Base-by-base conservation (phyloP, 78 protist genomes). In the Protostelium mycophagum region DNA sequence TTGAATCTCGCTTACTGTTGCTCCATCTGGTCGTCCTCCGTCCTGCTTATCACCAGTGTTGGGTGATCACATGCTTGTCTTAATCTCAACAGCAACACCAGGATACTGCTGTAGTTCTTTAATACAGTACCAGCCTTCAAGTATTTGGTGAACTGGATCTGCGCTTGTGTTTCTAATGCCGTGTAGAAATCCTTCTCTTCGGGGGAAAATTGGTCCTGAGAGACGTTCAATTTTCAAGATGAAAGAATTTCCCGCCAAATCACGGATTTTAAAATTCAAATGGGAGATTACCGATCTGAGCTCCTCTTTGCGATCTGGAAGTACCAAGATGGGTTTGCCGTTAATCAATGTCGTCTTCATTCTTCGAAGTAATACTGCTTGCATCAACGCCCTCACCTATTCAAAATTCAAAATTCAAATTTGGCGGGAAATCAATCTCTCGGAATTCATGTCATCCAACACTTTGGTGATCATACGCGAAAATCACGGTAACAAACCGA, bases 61-160 rank as follows among this genome's bases (percentile, higher is more conserved):
- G 93, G 91, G 37, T 90, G 93, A 37, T 93, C 28, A 51, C 86
- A 38, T 23, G 89, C 90, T 90, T 93, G 96, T 28, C 94, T 91
- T 37, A 91, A 91, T 38, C 93, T 87, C 91, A 92, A 38, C 39
- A 94, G 94, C 36, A 94, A 73, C 83, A 88, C 91, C 38, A 94
- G 51, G 39, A 94, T 83, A 87, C 89, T 92, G 88, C 89, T 87
- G 93, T 91, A 90, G 87, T 90, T 90, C 1, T 1, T 1, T 1
- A 87, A 16, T 28, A 86, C 31, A 0, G 86, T 36, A 28, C 88
- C 91, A 1, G 37, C 34, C 36, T 28, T 73, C 88, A 38, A 35
- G 88, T 84, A 85, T 34, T 35, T 10, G 34, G 1, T 37, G 85
- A 88, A 88, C 10, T 88, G 36, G 37, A 29, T 10, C 1, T 29